Conservation (phyloP, 2,329 filamentous ascomycete species). For the Cladosporium sp. region DNA sequence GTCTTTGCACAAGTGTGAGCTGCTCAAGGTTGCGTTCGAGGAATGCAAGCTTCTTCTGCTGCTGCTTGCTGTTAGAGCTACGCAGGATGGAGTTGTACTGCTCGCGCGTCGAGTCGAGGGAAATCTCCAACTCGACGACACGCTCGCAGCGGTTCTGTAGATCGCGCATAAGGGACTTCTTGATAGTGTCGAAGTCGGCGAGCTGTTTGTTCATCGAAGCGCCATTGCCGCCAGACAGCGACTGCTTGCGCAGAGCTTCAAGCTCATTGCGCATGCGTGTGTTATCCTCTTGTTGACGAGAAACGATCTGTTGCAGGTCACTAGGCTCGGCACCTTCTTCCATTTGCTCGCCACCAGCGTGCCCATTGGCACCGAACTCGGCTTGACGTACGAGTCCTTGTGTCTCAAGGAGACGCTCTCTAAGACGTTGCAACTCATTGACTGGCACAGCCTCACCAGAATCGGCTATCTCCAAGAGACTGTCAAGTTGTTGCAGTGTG, state of each 20-base stretch:
- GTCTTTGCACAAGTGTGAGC: constrained; percentile 92
- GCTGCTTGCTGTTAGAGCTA: constrained; percentile 94
- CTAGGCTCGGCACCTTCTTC: constrained; percentile 54
- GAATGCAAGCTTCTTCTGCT: constrained; percentile 99
- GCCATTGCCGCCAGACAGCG: constrained; percentile 60
- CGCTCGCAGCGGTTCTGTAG: constrained; percentile 97
- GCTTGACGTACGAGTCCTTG: constrained; percentile 92
- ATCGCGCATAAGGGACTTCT: constrained; percentile 99
- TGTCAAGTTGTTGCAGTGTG: constrained; percentile 80
- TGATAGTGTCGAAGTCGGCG: constrained; percentile 98
- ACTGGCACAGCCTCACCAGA: constrained; percentile 77
- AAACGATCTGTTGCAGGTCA: constrained; percentile 72
- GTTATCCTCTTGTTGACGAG: constrained; percentile 78
- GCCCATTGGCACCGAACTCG: constrained; percentile 73
- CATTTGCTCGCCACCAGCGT: constrained; percentile 56
- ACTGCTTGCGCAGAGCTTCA: constrained; percentile 75
- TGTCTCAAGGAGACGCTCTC: constrained; percentile 78
- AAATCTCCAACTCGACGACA: constrained; percentile 95
- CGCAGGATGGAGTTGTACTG: constrained; percentile 99
- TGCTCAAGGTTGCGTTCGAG: constrained; percentile 97
- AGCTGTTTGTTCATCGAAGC: constrained; percentile 95
- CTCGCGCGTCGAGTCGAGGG: constrained; percentile 92
- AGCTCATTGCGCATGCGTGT: constrained; percentile 76
- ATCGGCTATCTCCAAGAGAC: constrained; percentile 72
- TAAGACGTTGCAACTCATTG: constrained; percentile 76